These are phyloP conservation scores for Bryoglossum gracile DNA, from an alignment of 495 filamentous ascomycete species.

Conservation along the genomic window DNA sequence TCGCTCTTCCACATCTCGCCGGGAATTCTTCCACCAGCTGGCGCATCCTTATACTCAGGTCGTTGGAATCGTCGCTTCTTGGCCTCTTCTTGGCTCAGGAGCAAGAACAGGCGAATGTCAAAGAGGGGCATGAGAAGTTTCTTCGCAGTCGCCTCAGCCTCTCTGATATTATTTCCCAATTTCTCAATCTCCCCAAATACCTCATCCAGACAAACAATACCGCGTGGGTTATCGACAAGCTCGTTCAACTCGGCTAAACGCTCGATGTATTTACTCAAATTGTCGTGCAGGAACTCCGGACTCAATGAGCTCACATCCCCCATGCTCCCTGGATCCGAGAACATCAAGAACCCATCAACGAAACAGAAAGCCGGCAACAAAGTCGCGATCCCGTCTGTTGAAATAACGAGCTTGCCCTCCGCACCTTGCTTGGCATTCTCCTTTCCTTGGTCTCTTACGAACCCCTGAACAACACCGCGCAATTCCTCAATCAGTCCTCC, in stretches of 20 bases:
- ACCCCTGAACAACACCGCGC: not conserved
- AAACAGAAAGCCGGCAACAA: not conserved
- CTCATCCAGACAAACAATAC: no score
- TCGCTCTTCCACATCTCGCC: slow-evolving; percentile 16
- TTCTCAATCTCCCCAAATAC: not conserved
- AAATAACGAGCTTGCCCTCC: not conserved
- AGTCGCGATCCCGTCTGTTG: not conserved
- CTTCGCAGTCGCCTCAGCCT: not conserved
- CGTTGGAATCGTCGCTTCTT: not conserved
- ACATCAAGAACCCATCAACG: slow-evolving; percentile 18
- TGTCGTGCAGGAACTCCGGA: no score
- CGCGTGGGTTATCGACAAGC: no score
- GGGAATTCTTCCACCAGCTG: slow-evolving; percentile 1
- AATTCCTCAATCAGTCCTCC: not conserved
- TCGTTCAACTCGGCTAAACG: no score
- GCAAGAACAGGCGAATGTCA: not conserved
- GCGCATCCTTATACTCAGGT: slow-evolving; percentile 3
- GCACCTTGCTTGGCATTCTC: not conserved
- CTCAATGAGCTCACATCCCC: no score
- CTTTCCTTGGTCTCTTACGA: not conserved
- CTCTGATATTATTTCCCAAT: no score
- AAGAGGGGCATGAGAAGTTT: not conserved
- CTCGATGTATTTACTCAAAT: no score
- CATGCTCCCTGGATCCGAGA: slow-evolving; percentile 4
- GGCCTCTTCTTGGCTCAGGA: not conserved